phyloP scores from a whole-genome alignment of 2,329 filamentous ascomycete genomes.

The Fonsecaea erecta region DNA sequence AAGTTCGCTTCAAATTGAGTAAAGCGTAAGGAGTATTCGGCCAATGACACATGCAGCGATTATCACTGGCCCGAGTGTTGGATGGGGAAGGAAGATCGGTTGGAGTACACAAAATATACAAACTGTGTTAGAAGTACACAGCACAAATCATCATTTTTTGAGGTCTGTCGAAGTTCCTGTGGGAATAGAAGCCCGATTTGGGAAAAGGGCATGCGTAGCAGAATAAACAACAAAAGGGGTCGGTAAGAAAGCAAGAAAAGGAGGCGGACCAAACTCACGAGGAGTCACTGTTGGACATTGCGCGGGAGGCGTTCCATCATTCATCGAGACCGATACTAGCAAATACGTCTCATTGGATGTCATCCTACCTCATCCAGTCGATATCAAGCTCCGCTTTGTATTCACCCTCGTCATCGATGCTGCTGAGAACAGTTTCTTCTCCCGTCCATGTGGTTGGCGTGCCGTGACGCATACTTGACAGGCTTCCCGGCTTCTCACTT shows the following conservation, averaged over 20 bases:
- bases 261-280: not conserved
- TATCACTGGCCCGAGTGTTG: too few species aligned
- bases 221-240: not conserved
- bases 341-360: not conserved
- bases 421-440: slow-evolving; percentile 36
- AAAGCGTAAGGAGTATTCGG: not conserved
- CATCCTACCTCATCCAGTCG: slow-evolving; percentile 36
- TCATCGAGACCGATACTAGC: too few species aligned
- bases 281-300: not conserved
- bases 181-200: too few species aligned
- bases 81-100: too few species aligned
- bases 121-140: too few species aligned
- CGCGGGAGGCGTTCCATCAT: too few species aligned
- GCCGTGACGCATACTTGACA: slow-evolving; percentile 29
- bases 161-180: too few species aligned
- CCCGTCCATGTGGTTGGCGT: slow-evolving; percentile 35
- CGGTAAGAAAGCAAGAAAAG: not conserved
- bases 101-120: too few species aligned
- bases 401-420: slow-evolving; percentile 38
- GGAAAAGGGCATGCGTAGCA: not conserved
- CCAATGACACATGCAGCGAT: slow-evolving; percentile 10
- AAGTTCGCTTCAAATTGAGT: slow-evolving; percentile 16
- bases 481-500: slow-evolving; percentile 28
- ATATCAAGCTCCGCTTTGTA: slow-evolving; percentile 39
- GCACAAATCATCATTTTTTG: not conserved